Evolutionary conservation across 2,329 filamentous ascomycete genomes (phyloP).

Genomic region (Dichotomopilus funicola): DNA sequence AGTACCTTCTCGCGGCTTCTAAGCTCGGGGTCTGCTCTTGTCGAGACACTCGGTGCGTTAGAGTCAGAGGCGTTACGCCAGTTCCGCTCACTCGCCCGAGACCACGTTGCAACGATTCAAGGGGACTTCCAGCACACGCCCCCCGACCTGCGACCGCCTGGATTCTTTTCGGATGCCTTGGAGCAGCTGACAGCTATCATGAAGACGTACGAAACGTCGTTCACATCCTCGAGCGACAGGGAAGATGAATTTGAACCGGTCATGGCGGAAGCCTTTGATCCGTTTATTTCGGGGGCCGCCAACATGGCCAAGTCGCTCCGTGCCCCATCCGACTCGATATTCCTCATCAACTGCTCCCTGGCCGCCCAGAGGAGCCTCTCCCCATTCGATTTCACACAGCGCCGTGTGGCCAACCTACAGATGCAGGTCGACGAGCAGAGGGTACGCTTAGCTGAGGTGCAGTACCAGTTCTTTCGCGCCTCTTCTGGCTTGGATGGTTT

Average conservation of each 20-base stretch:
- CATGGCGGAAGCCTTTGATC: conserved; percentile 73
- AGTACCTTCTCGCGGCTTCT: conserved; percentile 78
- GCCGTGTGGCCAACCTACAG: conserved; percentile 49
- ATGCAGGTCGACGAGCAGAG: conserved; percentile 49
- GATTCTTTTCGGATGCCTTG: conserved; percentile 74
- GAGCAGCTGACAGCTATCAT: conserved; percentile 72
- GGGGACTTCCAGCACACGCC: conserved; percentile 63
- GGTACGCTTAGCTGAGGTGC: conserved; percentile 55
- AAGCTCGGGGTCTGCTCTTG: conserved; percentile 59
- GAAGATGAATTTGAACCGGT: conserved; percentile 69
- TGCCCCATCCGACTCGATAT: conserved; percentile 57
- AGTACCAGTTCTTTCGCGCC: conserved; percentile 65
- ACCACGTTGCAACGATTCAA: conserved; percentile 70
- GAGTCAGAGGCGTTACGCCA: conserved; percentile 73
- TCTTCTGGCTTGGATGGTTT: conserved; percentile 67
- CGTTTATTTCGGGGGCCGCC: conserved; percentile 71
- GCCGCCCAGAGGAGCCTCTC: conserved; percentile 50
- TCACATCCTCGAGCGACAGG: conserved; percentile 52
- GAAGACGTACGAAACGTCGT: conserved; percentile 78
- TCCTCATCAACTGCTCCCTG: conserved; percentile 65
- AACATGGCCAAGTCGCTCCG: conserved; percentile 58
- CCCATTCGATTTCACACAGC: conserved; percentile 57
- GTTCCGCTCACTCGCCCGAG: conserved; percentile 74
- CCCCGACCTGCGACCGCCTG: conserved; percentile 67
- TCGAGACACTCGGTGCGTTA: conserved; percentile 61